Conservation (phyloP, 257 asterid genomes). For the Anisodus tanguticus region DNA sequence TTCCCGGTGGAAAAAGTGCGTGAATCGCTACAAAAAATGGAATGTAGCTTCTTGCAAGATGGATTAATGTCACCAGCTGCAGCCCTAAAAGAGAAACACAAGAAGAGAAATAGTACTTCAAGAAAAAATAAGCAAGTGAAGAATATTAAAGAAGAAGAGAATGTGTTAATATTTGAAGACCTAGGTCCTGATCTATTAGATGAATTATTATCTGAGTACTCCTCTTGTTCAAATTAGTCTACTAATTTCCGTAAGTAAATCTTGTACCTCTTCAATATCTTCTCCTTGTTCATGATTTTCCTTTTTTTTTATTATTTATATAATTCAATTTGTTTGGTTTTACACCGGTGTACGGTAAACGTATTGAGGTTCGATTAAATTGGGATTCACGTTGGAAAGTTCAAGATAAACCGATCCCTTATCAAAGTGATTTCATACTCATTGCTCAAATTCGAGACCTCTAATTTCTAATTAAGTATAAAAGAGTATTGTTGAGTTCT, state of each 20-base stretch:
- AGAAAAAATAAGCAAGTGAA: neutral
- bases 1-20: constrained; percentile 23
- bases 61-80: neutral
- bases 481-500: too few species aligned
- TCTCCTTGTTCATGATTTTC: neutral
- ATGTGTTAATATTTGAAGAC: constrained; percentile 30
- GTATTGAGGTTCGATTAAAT: too few species aligned
- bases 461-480: too few species aligned
- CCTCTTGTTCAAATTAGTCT: constrained; percentile 26
- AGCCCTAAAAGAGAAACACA: constrained; percentile 33
- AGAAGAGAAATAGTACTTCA: constrained; percentile 15
- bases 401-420: too few species aligned
- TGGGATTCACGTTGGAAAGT: too few species aligned
- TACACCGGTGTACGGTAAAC: too few species aligned
- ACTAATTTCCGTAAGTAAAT: constrained; percentile 16
- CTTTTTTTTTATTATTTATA: neutral
- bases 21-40: constrained; percentile 18
- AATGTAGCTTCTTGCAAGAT: neutral
- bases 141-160: neutral
- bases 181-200: constrained; percentile 34
- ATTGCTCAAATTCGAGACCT: too few species aligned
- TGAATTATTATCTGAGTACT: constrained; percentile 30
- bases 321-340: neutral
- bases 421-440: too few species aligned
- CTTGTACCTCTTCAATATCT: neutral